Conservation (phyloP, 2,329 filamentous ascomycete genomes). For the Chaetoscypha palmicola region DNA sequence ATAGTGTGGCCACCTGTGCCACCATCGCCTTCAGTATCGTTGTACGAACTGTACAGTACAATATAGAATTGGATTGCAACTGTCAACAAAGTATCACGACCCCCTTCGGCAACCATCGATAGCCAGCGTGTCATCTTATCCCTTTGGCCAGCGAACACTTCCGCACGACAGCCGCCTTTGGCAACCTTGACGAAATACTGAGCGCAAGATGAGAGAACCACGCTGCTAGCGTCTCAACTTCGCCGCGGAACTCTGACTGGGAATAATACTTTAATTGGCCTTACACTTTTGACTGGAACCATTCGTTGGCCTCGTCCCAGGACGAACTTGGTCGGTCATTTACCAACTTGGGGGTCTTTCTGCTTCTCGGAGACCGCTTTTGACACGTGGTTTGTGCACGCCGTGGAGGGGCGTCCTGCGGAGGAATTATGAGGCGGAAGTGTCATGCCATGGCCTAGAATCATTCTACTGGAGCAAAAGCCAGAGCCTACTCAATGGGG, state of each 20-base stretch:
- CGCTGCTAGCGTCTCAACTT: not conserved
- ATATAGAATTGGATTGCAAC: not conserved
- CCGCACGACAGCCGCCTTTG: not conserved
- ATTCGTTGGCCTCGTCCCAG: not conserved
- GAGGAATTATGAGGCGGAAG: not conserved
- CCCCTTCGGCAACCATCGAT: not conserved
- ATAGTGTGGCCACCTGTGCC: not conserved
- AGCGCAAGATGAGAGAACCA: no score
- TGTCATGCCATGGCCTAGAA: not conserved
- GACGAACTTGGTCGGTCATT: not conserved
- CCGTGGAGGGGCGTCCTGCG: not conserved
- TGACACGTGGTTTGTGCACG: slow-evolving; percentile 4
- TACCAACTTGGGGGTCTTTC: not conserved
- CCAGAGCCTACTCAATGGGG: not conserved
- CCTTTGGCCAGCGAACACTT: not conserved
- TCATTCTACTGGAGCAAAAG: not conserved
- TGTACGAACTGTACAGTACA: no score
- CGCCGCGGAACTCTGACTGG: not conserved
- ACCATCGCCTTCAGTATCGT: no score
- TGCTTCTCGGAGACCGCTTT: not conserved
- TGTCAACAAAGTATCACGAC: not conserved
- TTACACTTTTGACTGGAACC: not conserved
- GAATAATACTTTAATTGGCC: not conserved
- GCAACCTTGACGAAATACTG: no score
- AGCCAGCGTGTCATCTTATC: not conserved